Conservation (phyloP, 2,329 filamentous ascomycete genomes). For the Decorospora gaudefroyi region DNA sequence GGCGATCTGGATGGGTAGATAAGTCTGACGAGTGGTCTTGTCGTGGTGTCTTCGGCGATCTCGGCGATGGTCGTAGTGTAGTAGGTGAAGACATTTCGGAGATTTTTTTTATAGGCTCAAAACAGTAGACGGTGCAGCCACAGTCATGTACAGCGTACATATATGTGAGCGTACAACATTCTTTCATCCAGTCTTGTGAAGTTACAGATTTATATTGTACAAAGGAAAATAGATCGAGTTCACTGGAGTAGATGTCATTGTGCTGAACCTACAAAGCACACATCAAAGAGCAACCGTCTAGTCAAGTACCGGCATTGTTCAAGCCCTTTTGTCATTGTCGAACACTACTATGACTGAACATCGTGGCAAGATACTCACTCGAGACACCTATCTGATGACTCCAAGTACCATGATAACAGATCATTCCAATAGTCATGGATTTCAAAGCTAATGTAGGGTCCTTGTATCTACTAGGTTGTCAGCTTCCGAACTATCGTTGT, state of each 20-base stretch:
- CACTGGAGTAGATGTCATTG: conserved; percentile 19
- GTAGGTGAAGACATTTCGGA: conserved; percentile 8
- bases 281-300: conserved; percentile 18
- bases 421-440: no score
- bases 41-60: neutral
- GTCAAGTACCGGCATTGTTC: conserved; percentile 17
- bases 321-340: conserved; percentile 11
- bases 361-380: neutral
- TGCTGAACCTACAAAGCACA: conserved; percentile 14
- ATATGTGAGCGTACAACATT: conserved; percentile 25
- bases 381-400: neutral
- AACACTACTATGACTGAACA: neutral
- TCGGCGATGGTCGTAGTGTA: conserved; percentile 5
- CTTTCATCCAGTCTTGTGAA: conserved; percentile 20
- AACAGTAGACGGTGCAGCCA: conserved; percentile 5
- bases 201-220: conserved; percentile 20
- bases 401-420: neutral
- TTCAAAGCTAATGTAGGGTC: no score
- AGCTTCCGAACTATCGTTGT: neutral
- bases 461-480: conserved; percentile 5
- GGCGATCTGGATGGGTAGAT: neutral
- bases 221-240: conserved; percentile 19
- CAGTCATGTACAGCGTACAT: conserved; percentile 15
- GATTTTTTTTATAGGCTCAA: conserved; percentile 5
- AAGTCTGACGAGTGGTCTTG: neutral